Base-by-base conservation (phyloP, 129 eudicot genomes). In the Smallanthus sonchifolius region DNA sequence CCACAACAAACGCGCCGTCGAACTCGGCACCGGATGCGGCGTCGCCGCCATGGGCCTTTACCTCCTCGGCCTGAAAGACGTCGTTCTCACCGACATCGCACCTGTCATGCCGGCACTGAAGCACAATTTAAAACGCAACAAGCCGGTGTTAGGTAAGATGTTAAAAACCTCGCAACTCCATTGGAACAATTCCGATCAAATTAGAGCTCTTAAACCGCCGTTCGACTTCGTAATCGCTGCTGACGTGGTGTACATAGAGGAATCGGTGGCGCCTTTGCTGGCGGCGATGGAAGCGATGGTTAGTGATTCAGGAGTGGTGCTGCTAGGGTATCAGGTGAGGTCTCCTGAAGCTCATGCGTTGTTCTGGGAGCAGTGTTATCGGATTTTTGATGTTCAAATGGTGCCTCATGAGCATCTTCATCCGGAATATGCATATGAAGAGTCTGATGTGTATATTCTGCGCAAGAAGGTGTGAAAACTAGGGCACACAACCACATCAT, bases 241-340 rank as follows among this genome's bases (percentile, higher is more conserved):
- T n/a, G 98, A 94, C 43, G 97, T 94, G 66, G 98, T 94, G 56
- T 94, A 94, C 37, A 79, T 94, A 9, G 98, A 90, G 88, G 97
- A 94, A 74, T 77, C 86, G 19, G 98, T 90, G 73, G 85, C 67
- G 63, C 85, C 89, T 67, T 13, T 94, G 65, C 57, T 94, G 48
- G 57, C 68, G 17, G 82, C 97, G 30, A 90, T 88, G 98, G 80
- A 67, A 57, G 51, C 72, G n/a, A 57, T 94, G 85, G 88, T 94
- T 65, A 77, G 75, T 24, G 94, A 86, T 5, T 59, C 45, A 55
- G 98, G 98, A 1, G 91, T 85, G 60, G 96, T 94, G 9, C 43
- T 94, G 83, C 55, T 94, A 40, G 98, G 98, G 68, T 94, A 90
- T 62, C 98, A 94, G 45, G 9, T 90, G 36, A 70, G 98, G 86